Percentiles rank a stretch among this genome's conserved stretches.
Conservation (phyloP, 352 stramenopile genomes). For the Pilasporangium apinafurcum region DNA sequence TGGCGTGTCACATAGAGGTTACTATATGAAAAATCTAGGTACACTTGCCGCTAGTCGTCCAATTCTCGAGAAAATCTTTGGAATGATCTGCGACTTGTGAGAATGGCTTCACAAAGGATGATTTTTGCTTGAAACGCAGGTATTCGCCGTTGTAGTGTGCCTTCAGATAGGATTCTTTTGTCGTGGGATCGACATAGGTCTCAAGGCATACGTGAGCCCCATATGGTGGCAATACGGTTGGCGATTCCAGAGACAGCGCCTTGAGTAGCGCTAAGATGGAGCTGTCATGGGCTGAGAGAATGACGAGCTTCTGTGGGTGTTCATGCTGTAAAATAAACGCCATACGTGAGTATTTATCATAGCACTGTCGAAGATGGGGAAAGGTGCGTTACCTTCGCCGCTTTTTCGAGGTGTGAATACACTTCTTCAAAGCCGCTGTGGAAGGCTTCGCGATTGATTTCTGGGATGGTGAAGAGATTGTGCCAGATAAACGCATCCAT, state of each 20-base stretch:
- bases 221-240: constrained; percentile 5
- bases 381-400: constrained; percentile 1
- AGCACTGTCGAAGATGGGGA: neutral
- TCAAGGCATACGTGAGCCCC: constrained; percentile 7
- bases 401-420: constrained; percentile 1
- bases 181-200: constrained; percentile 4
- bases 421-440: constrained; percentile 4
- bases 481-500: constrained; percentile 19
- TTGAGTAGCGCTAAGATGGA: constrained; percentile 17
- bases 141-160: neutral
- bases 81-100: too few species aligned
- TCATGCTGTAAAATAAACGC: neutral
- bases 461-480: constrained; percentile 11
- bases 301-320: constrained; percentile 9
- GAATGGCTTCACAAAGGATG: too few species aligned
- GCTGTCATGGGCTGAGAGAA: constrained; percentile 21
- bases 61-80: too few species aligned
- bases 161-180: constrained; percentile 1
- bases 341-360: neutral
- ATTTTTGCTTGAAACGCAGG: too few species aligned
- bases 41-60: too few species aligned
- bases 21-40: too few species aligned
- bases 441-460: constrained; percentile 13
- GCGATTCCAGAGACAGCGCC: constrained; percentile 10
- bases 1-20: too few species aligned